Evolutionary conservation across 2,329 filamentous ascomycete species (phyloP).

Genomic region (Drechmeria coniospora): DNA sequence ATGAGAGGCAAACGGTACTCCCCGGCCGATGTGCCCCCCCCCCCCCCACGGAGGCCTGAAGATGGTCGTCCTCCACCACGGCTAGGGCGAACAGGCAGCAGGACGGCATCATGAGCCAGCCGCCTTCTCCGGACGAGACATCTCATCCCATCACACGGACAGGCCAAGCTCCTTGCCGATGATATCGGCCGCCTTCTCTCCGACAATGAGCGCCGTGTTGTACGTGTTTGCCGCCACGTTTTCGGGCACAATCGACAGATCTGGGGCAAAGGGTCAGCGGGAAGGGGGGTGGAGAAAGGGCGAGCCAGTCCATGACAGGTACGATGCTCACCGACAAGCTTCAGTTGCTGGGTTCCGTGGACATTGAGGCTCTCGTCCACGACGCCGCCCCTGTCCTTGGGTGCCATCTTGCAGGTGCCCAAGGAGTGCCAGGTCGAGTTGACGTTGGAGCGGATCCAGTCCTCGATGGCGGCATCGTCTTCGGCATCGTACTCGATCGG

Average conservation of each 20-base stretch:
- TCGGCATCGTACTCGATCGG: conserved; percentile 29
- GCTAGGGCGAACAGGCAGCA: no score
- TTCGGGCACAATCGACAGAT: conserved; percentile 19
- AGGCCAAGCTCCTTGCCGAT: conserved; percentile 11
- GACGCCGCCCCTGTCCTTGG: neutral
- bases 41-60: no score
- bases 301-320: neutral
- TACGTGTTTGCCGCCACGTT: conserved; percentile 29
- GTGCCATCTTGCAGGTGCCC: conserved; percentile 1
- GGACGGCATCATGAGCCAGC: no score
- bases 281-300: neutral
- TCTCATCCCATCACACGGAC: neutral
- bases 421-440: conserved; percentile 25
- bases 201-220: conserved; percentile 27
- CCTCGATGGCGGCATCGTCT: conserved; percentile 31
- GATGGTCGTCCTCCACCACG: no score
- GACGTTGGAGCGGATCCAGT: conserved; percentile 22
- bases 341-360: conserved; percentile 1
- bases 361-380: conserved; percentile 1
- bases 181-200: conserved; percentile 24
- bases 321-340: neutral
- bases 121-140: no score
- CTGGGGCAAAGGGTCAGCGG: conserved; percentile 8
- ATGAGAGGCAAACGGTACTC: no score
- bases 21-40: no score